phyloP scores from a whole-genome alignment of 371 early-diverging fungal species.

The Mucor indicus region DNA sequence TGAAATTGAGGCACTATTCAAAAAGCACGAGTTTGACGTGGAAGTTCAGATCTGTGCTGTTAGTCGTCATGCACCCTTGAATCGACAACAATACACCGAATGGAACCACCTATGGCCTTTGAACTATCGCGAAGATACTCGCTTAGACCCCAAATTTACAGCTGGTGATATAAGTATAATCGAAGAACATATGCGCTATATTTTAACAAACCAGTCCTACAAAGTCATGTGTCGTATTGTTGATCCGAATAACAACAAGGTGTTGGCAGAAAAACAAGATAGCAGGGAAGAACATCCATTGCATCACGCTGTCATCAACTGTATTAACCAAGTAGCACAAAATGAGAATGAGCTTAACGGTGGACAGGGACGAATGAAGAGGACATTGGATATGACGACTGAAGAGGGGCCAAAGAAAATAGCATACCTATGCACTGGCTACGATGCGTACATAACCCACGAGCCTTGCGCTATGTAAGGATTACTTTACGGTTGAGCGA shows the following conservation, averaged over 20 bases:
- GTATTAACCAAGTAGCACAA: conserved; percentile 47
- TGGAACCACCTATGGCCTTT: conserved; percentile 64
- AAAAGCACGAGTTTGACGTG: conserved; percentile 13
- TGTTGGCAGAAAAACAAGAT: conserved; percentile 48
- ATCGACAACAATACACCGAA: conserved; percentile 52
- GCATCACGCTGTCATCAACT: conserved; percentile 64
- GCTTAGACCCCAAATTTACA: conserved; percentile 48
- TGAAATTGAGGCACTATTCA: conserved; percentile 9
- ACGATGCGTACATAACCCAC: conserved; percentile 58
- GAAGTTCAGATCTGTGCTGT: conserved; percentile 29
- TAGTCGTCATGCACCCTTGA: conserved; percentile 49
- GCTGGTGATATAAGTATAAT: conserved; percentile 35
- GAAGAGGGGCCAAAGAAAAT: conserved; percentile 11
- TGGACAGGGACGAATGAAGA: conserved; percentile 22
- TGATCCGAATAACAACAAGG: conserved; percentile 38
- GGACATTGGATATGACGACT: conserved; percentile 15
- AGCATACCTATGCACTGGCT: conserved; percentile 62
- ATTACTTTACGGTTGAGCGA: too few relatives aligned
- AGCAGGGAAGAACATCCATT: conserved; percentile 52
- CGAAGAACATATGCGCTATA: conserved; percentile 30
- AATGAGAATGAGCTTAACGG: conserved; percentile 16
- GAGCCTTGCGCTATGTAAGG: conserved; percentile 72
- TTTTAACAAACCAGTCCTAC: conserved; percentile 23
- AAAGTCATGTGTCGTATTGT: conserved; percentile 37
- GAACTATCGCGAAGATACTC: conserved; percentile 56